Conservation (phyloP, 2,329 filamentous ascomycete species). For the Xylariaceae sp. region DNA sequence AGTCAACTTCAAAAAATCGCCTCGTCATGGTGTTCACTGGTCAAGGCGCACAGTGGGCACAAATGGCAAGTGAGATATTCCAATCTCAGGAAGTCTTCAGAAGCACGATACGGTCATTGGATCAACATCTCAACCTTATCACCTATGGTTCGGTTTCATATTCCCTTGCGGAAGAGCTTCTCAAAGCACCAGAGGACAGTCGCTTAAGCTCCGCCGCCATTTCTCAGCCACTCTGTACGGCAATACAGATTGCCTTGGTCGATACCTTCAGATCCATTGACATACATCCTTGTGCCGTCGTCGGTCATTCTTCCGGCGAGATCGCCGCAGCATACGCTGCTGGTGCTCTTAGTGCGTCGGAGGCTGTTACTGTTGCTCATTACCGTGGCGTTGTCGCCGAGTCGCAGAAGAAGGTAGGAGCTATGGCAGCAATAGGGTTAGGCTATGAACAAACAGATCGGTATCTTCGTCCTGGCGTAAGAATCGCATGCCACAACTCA, state of each 20-base stretch:
- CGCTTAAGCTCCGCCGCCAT: neutral
- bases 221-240: conserved; percentile 39
- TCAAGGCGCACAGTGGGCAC: conserved; percentile 31
- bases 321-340: conserved; percentile 42
- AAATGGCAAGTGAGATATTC: conserved; percentile 24
- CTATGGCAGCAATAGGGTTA: conserved; percentile 31
- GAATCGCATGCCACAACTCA: conserved; percentile 32
- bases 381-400: conserved; percentile 19
- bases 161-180: conserved; percentile 3
- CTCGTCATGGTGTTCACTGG: conserved; percentile 30
- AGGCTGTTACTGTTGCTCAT: conserved; percentile 22
- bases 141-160: conserved; percentile 12
- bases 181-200: neutral
- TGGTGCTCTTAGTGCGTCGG: conserved; percentile 18
- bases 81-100: conserved; percentile 15
- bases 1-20: neutral
- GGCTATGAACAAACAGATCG: conserved; percentile 16
- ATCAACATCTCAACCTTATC: conserved; percentile 12
- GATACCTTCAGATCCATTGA: conserved; percentile 35
- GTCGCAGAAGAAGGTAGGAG: conserved; percentile 11
- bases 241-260: conserved; percentile 39
- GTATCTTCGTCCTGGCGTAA: conserved; percentile 18
- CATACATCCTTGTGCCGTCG: conserved; percentile 30
- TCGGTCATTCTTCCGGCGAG: conserved; percentile 37
- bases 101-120: conserved; percentile 15